phyloP scores from a whole-genome alignment of 192 early-diverging fungal species.

The Gryganskiella cystojenkinii region DNA sequence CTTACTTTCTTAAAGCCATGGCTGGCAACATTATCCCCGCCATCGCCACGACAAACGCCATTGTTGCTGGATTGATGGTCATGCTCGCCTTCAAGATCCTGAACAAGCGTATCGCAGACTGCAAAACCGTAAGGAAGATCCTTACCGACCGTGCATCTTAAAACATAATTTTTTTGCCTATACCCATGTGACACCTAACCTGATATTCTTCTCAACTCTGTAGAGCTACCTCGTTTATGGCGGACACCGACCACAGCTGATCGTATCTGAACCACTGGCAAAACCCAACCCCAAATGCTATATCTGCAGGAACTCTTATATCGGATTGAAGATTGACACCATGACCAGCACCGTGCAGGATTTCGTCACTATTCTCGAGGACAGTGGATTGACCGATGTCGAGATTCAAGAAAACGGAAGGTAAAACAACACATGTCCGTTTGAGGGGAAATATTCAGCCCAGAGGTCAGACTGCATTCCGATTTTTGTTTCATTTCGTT shows the following conservation, averaged over 20 bases:
- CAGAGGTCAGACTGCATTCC: too few relatives aligned
- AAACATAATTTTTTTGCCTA: neutral
- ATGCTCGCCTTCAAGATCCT: conserved; percentile 86
- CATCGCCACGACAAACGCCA: conserved; percentile 98
- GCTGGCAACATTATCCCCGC: conserved; percentile 99
- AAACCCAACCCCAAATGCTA: conserved; percentile 81
- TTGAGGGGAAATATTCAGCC: too few relatives aligned
- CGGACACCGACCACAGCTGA: conserved; percentile 63
- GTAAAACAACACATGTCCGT: conserved; percentile 61
- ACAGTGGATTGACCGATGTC: conserved; percentile 64
- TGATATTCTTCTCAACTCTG: neutral
- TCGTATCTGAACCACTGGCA: conserved; percentile 72
- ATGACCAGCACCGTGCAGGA: conserved; percentile 71
- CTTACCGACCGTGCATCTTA: neutral
- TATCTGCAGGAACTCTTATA: conserved; percentile 76
- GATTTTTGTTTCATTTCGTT: too few relatives aligned
- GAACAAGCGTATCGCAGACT: conserved; percentile 56
- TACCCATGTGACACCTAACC: too few relatives aligned
- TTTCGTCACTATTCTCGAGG: conserved; percentile 64
- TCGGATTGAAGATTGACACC: conserved; percentile 69
- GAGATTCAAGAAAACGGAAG: conserved; percentile 70
- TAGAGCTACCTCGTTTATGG: conserved; percentile 72
- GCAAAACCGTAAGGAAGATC: conserved; percentile 61
- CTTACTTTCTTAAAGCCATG: conserved; percentile 77
- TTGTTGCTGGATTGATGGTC: conserved; percentile 94